These are phyloP conservation scores for Perkinsus olseni DNA, from an alignment of 169 alveolate genomes.

Conservation along the genomic window DNA sequence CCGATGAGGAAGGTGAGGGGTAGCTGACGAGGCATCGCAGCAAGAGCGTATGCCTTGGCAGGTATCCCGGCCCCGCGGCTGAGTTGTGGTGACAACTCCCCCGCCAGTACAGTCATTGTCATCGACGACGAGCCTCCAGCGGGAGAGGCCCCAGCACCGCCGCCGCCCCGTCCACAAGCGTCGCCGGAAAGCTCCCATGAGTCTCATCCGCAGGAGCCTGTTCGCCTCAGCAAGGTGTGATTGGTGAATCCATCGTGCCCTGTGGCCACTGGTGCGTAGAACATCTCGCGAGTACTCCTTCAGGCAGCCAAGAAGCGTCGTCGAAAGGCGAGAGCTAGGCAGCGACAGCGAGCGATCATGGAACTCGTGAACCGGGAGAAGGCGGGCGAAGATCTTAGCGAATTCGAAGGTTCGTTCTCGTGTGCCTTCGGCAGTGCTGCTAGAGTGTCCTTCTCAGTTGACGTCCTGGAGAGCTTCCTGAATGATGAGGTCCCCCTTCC, in stretches of 20 bases:
- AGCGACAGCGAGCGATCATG: not conserved
- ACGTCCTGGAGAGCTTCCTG: not conserved
- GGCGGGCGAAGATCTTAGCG: not conserved
- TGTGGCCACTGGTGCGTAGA: no score
- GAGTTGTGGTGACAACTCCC: not conserved
- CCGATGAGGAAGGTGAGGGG: no score
- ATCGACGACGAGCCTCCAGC: not conserved
- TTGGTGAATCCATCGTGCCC: no score
- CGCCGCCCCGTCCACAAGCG: no score
- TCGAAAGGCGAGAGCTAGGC: not conserved
- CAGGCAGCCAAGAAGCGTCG: not conserved
- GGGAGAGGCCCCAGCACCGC: not conserved
- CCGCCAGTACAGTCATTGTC: not conserved
- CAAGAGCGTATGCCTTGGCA: not conserved
- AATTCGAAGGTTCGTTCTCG: not conserved
- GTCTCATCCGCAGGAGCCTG: not conserved
- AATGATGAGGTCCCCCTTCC: not conserved
- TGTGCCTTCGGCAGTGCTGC: no score
- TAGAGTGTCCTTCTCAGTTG: not conserved
- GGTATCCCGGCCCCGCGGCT: not conserved
- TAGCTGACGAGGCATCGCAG: no score
- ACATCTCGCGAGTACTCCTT: not conserved
- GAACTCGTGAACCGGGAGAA: not conserved
- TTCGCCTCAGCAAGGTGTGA: not conserved
- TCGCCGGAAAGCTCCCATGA: not conserved